phyloP scores from a whole-genome alignment of 148 eudicot species.

The Rheum nobile region DNA sequence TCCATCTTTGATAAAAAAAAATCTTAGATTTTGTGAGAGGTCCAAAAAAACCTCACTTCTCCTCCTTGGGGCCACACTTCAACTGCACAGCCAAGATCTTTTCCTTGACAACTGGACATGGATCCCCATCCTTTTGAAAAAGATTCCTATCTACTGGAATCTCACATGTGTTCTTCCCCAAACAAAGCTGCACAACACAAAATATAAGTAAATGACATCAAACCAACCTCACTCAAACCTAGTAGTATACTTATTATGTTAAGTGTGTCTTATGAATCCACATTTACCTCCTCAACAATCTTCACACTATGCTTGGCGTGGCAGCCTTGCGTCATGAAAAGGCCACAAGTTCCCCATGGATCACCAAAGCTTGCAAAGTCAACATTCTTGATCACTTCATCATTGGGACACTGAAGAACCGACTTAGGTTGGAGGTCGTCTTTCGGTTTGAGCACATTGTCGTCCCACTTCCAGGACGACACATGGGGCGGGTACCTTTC shows the following conservation, averaged over 20 bases:
- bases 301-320: slow-evolving; percentile 19
- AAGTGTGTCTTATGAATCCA: neutral
- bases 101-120: slow-evolving; percentile 30
- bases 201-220: neutral
- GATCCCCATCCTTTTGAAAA: slow-evolving; percentile 23
- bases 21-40: neutral
- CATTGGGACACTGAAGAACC: slow-evolving; percentile 37
- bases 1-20: neutral
- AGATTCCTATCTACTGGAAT: slow-evolving; percentile 36
- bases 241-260: too few species aligned
- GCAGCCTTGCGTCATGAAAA: slow-evolving; percentile 23
- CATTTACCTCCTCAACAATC: slow-evolving; percentile 40
- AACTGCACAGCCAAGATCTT: slow-evolving; percentile 61
- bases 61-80: slow-evolving; percentile 25
- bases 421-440: slow-evolving; percentile 28
- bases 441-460: slow-evolving; percentile 1
- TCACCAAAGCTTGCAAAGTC: slow-evolving; percentile 69
- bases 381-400: slow-evolving; percentile 27
- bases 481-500: slow-evolving; percentile 44
- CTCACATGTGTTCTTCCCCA: slow-evolving; percentile 41
- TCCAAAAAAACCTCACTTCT: neutral
- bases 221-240: too few species aligned
- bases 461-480: slow-evolving; percentile 34
- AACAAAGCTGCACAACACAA: slow-evolving; percentile 24
- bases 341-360: slow-evolving; percentile 56